A percentile compares a stretch with the other conserved stretches of the same genome.
phyloP scores from a whole-genome alignment of 805 yeast genomes.

The Candida odintsovae region DNA sequence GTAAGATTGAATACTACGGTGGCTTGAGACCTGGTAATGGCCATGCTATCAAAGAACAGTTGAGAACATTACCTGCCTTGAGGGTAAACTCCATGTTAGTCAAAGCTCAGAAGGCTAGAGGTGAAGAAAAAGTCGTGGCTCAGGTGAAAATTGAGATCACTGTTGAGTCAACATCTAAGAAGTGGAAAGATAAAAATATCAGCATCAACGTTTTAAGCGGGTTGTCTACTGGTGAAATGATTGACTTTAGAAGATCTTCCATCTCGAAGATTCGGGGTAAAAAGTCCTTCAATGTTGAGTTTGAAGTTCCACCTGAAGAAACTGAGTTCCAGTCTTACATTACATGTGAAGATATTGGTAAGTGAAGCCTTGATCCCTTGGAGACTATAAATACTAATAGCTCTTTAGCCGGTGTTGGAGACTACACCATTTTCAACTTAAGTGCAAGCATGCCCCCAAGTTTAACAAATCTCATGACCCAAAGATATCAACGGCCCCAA shows the following conservation, averaged over 20 bases:
- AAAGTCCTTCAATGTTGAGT: constrained; percentile 25
- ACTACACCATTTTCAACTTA: constrained; percentile 2
- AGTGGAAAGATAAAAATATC: constrained; percentile 30
- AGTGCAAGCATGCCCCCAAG: neutral
- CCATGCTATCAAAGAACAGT: constrained; percentile 28
- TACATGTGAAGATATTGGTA: constrained; percentile 34
- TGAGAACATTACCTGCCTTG: constrained; percentile 33
- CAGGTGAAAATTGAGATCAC: constrained; percentile 15
- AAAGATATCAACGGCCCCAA: too few species aligned
- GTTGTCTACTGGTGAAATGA: constrained; percentile 28
- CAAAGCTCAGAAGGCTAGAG: constrained; percentile 5
- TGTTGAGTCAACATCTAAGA: constrained; percentile 9
- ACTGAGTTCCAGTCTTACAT: constrained; percentile 26
- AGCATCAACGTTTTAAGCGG: constrained; percentile 28
- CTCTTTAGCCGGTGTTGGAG: constrained; percentile 22
- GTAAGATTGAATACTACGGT: constrained; percentile 35
- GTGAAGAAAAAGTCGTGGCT: constrained; percentile 15
- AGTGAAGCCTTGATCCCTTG: neutral
- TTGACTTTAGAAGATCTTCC: constrained; percentile 40
- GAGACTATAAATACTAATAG: neutral
- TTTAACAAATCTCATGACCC: neutral
- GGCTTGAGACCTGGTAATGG: constrained; percentile 38
- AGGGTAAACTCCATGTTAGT: constrained; percentile 16
- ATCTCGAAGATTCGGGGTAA: constrained; percentile 20
- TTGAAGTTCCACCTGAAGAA: constrained; percentile 13